Conservation (phyloP, 169 alveolate species). For the Eimeria zaria region DNA sequence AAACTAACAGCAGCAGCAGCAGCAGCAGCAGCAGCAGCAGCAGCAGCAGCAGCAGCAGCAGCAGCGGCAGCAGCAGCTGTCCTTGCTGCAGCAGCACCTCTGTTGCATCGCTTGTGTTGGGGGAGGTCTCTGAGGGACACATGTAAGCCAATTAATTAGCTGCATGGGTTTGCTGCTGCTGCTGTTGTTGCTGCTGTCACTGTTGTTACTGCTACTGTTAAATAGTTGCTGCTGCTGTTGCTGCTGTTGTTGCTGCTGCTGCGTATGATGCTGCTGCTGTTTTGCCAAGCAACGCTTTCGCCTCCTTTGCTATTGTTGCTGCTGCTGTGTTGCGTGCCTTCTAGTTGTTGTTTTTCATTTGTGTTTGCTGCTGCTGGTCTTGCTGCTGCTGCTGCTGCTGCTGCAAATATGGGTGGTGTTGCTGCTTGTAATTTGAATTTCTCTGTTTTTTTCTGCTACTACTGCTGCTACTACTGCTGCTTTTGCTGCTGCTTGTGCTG, state of each 20-base stretch:
- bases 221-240: not conserved
- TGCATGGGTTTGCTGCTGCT: not conserved
- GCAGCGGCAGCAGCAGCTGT: too few species aligned
- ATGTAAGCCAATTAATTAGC: not conserved
- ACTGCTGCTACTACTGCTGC: not conserved
- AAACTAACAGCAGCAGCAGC: not conserved
- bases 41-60: conserved; percentile 8
- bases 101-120: conserved; percentile 1
- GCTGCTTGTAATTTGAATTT: not conserved
- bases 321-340: too few species aligned
- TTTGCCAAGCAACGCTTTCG: too few species aligned
- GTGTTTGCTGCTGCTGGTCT: not conserved
- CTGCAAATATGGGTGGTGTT: conserved; percentile 3
- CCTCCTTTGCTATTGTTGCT: too few species aligned
- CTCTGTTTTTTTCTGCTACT: not conserved
- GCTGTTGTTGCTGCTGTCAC: conserved; percentile 6
- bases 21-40: conserved; percentile 48
- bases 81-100: conserved; percentile 9
- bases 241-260: not conserved
- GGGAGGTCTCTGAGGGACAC: not conserved
- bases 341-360: not conserved
- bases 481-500: conserved; percentile 45
- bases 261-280: not conserved
- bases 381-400: not conserved
- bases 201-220: not conserved